Percentiles rank a stretch among this genome's conserved stretches.
Conservation (phyloP, 2,329 filamentous ascomycete genomes). For the Thermochaetoides dissita region DNA sequence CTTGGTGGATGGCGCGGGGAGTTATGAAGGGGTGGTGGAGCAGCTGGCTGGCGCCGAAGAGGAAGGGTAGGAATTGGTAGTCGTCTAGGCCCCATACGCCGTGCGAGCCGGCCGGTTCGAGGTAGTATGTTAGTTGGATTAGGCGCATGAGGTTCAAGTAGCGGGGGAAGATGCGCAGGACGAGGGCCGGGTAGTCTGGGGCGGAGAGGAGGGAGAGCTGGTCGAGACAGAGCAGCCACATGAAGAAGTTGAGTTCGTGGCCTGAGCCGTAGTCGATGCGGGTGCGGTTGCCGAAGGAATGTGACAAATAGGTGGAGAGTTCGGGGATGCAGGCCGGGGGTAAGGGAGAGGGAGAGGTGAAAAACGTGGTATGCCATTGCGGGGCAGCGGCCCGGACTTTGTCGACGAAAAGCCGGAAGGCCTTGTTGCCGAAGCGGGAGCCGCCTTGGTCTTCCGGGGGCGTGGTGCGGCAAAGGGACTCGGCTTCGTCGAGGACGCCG, state of each 20-base stretch:
- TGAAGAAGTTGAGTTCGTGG: conserved; percentile 91
- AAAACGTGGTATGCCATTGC: conserved; percentile 49
- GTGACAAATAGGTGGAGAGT: conserved; percentile 62
- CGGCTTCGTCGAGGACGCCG: conserved; percentile 54
- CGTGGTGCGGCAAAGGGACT: conserved; percentile 49
- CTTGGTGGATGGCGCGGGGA: conserved; percentile 71
- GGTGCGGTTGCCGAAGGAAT: conserved; percentile 73
- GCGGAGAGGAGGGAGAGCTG: conserved; percentile 53
- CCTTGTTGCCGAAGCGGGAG: conserved; percentile 87
- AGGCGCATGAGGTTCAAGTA: conserved; percentile 80
- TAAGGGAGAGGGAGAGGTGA: conserved; percentile 25
- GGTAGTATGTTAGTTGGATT: conserved; percentile 84
- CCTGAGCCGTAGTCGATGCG: conserved; percentile 95
- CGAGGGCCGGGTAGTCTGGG: conserved; percentile 57
- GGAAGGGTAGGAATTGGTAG: conserved; percentile 91
- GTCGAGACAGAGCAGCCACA: conserved; percentile 91
- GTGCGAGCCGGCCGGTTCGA: conserved; percentile 92
- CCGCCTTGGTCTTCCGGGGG: conserved; percentile 78
- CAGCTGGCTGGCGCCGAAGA: conserved; percentile 86
- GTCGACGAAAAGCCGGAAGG: conserved; percentile 72
- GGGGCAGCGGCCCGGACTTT: conserved; percentile 41
- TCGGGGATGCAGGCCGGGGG: conserved; percentile 44
- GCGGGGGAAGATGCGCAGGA: conserved; percentile 63
- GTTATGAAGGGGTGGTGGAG: conserved; percentile 71
- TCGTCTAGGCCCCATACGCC: conserved; percentile 97